Evolutionary conservation across 78 protist species (phyloP), one percentile per base, ranked within the genome.

Genomic region (Speleostelium caveatum): DNA sequence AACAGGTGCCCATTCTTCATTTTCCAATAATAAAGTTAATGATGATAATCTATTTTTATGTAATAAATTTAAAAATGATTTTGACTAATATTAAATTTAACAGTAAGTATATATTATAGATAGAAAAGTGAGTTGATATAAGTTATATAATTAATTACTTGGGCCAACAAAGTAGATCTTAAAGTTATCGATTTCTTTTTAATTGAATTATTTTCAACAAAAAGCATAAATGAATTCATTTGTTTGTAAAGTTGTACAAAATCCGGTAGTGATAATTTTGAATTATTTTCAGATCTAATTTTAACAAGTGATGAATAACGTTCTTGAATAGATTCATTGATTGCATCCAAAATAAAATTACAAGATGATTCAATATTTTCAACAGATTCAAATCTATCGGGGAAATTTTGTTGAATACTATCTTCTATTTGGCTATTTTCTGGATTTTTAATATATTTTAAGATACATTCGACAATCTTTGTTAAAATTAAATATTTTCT

Each of bases 1-100:
- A 30, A 69, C 79, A 22, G 63, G 91, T 24, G 53, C 36, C 91
- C 91, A 83, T 26, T 83, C 91, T 36, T 83, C 91, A 69, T 83
- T 83, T 30, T 83, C 91, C 17, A 83, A 39, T 32, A 83, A 30
- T 28, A 83, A 33, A 33, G 71, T 28, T 17, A 83, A 39, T 12
- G 73, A 75, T 33, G 86, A 62, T 17, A 73, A 26, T 49, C 73
- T 83, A 45, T 83, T 67, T 58, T 83, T 72, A 41, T 83, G 91
- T 0, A 83, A 63, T 5, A 74, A 42, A 24, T 83, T 79, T 41
- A 83, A 58, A 60, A 56, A 83, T 33, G 21, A 22, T 51, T 83
- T 83, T 4, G 67, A 39, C 33, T 75, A n/a, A n/a, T n/a, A n/a
- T n/a, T n/a, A n/a, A 14, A 17, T n/a, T n/a, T n/a, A n/a, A n/a